Conservation (phyloP, 1,284 basidiomycete species). For the Athelia psychrophila region DNA sequence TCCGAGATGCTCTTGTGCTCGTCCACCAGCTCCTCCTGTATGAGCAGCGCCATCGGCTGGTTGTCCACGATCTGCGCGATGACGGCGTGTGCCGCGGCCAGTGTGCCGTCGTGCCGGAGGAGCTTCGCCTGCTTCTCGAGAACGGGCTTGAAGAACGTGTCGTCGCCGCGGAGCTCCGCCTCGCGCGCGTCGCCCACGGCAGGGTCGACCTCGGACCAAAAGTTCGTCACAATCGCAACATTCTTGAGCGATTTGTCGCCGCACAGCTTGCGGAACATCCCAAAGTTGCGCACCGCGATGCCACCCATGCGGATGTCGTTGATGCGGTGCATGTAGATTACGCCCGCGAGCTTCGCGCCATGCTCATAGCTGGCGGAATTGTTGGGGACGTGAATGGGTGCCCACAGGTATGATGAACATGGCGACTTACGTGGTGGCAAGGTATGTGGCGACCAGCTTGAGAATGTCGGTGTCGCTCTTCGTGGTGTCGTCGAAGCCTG, state of each 20-base stretch:
- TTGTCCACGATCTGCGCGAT: conserved; percentile 32
- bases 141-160: conserved; percentile 43
- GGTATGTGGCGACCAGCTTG: conserved; percentile 32
- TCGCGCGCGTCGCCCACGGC: conserved; percentile 38
- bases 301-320: conserved; percentile 50
- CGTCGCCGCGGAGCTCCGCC: conserved; percentile 33
- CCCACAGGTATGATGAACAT: too few species aligned
- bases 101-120: conserved; percentile 33
- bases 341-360: conserved; percentile 40
- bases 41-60: conserved; percentile 24
- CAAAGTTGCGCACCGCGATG: conserved; percentile 46
- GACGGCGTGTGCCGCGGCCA: conserved; percentile 29
- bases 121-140: conserved; percentile 40
- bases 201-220: conserved; percentile 43
- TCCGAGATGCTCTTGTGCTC: conserved; percentile 31
- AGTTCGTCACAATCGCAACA: conserved; percentile 48
- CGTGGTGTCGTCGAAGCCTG: conserved; percentile 35
- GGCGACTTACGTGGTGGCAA: conserved; percentile 25
- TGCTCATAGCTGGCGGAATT: conserved; percentile 33
- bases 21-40: conserved; percentile 20
- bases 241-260: conserved; percentile 45
- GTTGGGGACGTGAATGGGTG: conserved; percentile 3
- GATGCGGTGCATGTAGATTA: conserved; percentile 57
- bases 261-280: conserved; percentile 49
- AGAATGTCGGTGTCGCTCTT: conserved; percentile 34